phyloP scores from a whole-genome alignment of 495 filamentous ascomycete species.

The Neurospora africana region DNA sequence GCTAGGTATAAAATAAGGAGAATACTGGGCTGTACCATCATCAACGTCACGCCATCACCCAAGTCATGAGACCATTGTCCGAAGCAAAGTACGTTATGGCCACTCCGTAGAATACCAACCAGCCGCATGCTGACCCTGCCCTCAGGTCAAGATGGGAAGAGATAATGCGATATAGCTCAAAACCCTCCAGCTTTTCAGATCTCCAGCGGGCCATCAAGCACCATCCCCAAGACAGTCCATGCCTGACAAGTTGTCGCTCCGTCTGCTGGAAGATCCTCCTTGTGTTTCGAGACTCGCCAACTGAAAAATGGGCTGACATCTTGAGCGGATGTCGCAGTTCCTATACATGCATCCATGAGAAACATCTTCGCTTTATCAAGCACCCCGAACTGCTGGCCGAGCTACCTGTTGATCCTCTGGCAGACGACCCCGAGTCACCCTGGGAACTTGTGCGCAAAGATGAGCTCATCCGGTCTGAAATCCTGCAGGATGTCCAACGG shows the following conservation, averaged over 20 bases:
- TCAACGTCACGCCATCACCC: background rate
- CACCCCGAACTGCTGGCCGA: slow-evolving; percentile 70
- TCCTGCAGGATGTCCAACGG: slow-evolving; percentile 88
- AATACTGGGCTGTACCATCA: background rate
- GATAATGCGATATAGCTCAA: slow-evolving; percentile 46
- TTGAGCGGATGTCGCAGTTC: slow-evolving; percentile 59
- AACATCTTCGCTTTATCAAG: slow-evolving; percentile 69
- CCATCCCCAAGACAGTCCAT: slow-evolving; percentile 47
- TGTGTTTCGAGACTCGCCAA: slow-evolving; percentile 60
- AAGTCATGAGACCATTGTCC: slow-evolving; percentile 50
- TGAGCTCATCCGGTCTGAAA: slow-evolving; percentile 75
- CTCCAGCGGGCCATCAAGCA: slow-evolving; percentile 54
- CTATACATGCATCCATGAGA: slow-evolving; percentile 60
- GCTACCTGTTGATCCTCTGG: slow-evolving; percentile 64
- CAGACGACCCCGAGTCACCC: slow-evolving; percentile 79
- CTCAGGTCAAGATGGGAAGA: slow-evolving; percentile 51
- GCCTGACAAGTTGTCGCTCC: slow-evolving; percentile 65
- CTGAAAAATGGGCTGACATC: slow-evolving; percentile 55
- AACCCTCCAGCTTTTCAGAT: slow-evolving; percentile 39
- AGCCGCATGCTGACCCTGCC: slow-evolving; percentile 5
- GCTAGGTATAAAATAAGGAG: background rate
- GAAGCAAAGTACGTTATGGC: slow-evolving; percentile 45
- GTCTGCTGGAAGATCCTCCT: slow-evolving; percentile 93
- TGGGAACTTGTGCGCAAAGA: slow-evolving; percentile 79
- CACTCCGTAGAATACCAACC: background rate